Conservation (phyloP, 768 basidiomycete species). For the Lyophyllum decastes region DNA sequence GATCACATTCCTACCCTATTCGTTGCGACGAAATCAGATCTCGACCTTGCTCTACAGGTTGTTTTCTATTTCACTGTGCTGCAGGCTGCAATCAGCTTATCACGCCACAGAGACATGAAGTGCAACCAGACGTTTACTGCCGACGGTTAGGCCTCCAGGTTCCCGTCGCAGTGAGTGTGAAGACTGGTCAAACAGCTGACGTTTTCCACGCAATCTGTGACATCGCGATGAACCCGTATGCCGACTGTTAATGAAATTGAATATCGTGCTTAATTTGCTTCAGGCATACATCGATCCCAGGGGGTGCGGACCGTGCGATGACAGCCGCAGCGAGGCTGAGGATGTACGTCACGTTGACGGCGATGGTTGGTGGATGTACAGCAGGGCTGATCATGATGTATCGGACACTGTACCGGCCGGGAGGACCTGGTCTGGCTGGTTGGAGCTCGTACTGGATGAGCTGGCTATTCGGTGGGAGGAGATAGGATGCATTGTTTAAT, state of each 20-base stretch:
- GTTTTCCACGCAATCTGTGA: conserved; percentile 85
- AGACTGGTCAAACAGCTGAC: conserved; percentile 81
- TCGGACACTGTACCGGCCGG: conserved; percentile 67
- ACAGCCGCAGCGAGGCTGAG: conserved; percentile 67
- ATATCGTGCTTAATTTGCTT: not conserved
- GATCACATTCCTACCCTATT: conserved; percentile 96
- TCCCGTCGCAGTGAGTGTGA: conserved; percentile 92
- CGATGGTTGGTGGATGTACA: conserved; percentile 70
- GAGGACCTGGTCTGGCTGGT: conserved; percentile 47
- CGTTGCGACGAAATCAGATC: conserved; percentile 98
- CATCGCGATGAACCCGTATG: conserved; percentile 87
- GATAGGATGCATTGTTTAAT: conserved; percentile 32
- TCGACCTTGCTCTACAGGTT: conserved; percentile 94
- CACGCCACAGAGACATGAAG: conserved; percentile 81
- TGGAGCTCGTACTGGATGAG: conserved; percentile 65
- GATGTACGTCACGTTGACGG: conserved; percentile 73
- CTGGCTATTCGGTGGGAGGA: conserved; percentile 65
- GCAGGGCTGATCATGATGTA: conserved; percentile 72
- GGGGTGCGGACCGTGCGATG: conserved; percentile 80
- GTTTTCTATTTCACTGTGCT: conserved; percentile 19
- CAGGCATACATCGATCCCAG: conserved; percentile 72
- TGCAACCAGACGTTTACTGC: conserved; percentile 97
- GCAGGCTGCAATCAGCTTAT: conserved; percentile 5
- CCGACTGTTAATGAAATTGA: conserved; percentile 17
- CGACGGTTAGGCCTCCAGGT: conserved; percentile 86